Evolutionary conservation across 1,139 yeast species (phyloP).

Genomic region (Cylindricascospora bacillispora): DNA sequence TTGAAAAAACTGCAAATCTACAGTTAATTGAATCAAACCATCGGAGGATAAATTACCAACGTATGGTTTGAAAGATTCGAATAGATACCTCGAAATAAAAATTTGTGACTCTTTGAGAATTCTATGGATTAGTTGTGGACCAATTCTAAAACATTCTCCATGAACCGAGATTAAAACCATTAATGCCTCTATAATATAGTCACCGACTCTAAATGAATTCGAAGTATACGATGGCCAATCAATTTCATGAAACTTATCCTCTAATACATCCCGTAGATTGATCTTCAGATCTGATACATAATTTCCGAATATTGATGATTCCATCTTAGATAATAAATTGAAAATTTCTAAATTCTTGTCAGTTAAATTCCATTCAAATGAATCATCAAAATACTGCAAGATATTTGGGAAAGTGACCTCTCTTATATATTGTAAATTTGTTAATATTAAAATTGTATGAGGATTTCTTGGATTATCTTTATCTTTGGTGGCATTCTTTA

Average conservation of each 20-base stretch:
- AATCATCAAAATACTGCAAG: slow-evolving; percentile 34
- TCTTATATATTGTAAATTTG: slow-evolving; percentile 40
- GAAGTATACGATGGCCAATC: slow-evolving; percentile 33
- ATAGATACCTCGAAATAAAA: slow-evolving; percentile 33
- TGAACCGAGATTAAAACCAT: slow-evolving; percentile 42
- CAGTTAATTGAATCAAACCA: slow-evolving; percentile 27
- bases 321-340: slow-evolving; percentile 35
- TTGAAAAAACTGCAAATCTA: slow-evolving; percentile 30
- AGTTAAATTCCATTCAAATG: slow-evolving; percentile 33
- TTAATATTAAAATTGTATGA: slow-evolving; percentile 33
- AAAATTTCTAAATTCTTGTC: slow-evolving; percentile 32
- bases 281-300: slow-evolving; percentile 39
- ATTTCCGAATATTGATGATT: slow-evolving; percentile 38
- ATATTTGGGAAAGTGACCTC: slow-evolving; percentile 35
- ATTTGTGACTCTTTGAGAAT: slow-evolving; percentile 36
- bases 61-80: slow-evolving; percentile 32
- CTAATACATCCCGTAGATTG: slow-evolving; percentile 34
- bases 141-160: slow-evolving; percentile 36
- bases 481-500: slow-evolving; percentile 32
- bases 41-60: slow-evolving; percentile 25
- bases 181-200: slow-evolving; percentile 39
- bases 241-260: slow-evolving; percentile 34
- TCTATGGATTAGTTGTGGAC: slow-evolving; percentile 33
- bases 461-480: slow-evolving; percentile 27
- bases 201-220: slow-evolving; percentile 31